Evolutionary conservation across 176 grass and related monocot genomes (phyloP), one percentile per base, ranked within the genome.

Genomic region (Aegilops sharonensis): DNA sequence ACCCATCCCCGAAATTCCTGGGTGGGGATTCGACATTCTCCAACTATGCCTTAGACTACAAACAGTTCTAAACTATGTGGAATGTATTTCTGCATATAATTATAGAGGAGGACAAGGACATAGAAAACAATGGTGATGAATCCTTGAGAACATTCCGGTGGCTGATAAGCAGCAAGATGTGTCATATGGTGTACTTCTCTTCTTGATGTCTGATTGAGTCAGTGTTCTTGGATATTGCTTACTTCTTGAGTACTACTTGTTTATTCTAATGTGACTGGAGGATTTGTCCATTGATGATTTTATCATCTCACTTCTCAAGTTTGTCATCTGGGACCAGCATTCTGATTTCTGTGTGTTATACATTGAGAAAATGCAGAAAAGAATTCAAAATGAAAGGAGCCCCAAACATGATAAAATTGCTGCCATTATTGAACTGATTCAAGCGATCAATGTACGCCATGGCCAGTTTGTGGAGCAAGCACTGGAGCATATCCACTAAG

Each of bases 351-450:
- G 30, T 48, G 15, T 77, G 18, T 70, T 48, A 12, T 63, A 47
- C 68, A 62, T 18, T 85, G 42, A 69, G 15, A 30, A 86, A 37
- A 25, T 67, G 89, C 80, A 56, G 92, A 85, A 37, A 91, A 77
- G 56, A 89, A 79, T 24, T 42, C 32, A 5, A 81, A 70, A 81
- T 76, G 83, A 68, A 78, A 77, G 75, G 85, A 86, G 32, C 68
- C 91, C 87, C 36, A 91, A 87, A 71, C 89, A 94, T 84, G 89
- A 83, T 91, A 84, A 81, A 91, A 7, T 89, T 31, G 75, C 84
- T 75, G 86, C 92, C 66, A 91, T 91, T 45, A 89, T 88, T 87
- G 61, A 83, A 84, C 68, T 94, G 29, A 87, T 91, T 31, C 79
- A 85, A 68, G 76, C 87, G 36, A 91, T 94, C 17, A 77, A 89